Percentiles rank a stretch among this genome's conserved stretches.
phyloP scores from a whole-genome alignment of 495 filamentous ascomycete species.

The Xylaria cubensis region DNA sequence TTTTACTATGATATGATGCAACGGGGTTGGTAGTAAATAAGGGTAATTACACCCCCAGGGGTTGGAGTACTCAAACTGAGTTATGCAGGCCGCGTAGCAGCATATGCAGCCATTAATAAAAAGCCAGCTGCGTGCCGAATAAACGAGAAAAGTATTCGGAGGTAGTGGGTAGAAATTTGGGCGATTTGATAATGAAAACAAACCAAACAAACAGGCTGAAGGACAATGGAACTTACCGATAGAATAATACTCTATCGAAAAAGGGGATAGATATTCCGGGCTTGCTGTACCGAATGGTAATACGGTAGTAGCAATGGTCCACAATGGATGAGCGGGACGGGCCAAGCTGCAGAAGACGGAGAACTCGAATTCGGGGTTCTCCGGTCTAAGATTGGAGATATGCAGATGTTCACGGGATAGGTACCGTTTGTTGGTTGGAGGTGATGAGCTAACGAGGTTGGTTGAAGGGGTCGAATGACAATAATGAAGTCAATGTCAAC shows the following conservation, averaged over 20 bases:
- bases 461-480: not conserved
- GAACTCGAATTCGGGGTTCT: slow-evolving; percentile 2
- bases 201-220: slow-evolving; percentile 41
- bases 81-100: slow-evolving; percentile 28
- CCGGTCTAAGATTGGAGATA: slow-evolving; percentile 7
- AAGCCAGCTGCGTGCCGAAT: slow-evolving; percentile 18
- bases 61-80: slow-evolving; percentile 15
- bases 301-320: slow-evolving; percentile 19
- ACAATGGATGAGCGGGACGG: slow-evolving; percentile 26
- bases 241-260: slow-evolving; percentile 25
- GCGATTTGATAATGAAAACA: slow-evolving; percentile 32
- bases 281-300: slow-evolving; percentile 16
- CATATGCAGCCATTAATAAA: slow-evolving; percentile 24
- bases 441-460: not conserved
- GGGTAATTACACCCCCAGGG: slow-evolving; percentile 18
- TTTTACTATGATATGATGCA: slow-evolving; percentile 9
- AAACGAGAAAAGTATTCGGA: slow-evolving; percentile 11
- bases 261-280: slow-evolving; percentile 26
- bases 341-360: slow-evolving; percentile 23
- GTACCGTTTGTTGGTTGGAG: not conserved
- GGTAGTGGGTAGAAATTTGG: slow-evolving; percentile 7
- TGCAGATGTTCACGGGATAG: slow-evolving; percentile 12
- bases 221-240: slow-evolving; percentile 40
- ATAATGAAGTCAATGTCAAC: not conserved
- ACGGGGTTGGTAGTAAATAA: not conserved